phyloP scores from a whole-genome alignment of 257 asterid genomes.

The Dorcoceras hygrometricum region DNA sequence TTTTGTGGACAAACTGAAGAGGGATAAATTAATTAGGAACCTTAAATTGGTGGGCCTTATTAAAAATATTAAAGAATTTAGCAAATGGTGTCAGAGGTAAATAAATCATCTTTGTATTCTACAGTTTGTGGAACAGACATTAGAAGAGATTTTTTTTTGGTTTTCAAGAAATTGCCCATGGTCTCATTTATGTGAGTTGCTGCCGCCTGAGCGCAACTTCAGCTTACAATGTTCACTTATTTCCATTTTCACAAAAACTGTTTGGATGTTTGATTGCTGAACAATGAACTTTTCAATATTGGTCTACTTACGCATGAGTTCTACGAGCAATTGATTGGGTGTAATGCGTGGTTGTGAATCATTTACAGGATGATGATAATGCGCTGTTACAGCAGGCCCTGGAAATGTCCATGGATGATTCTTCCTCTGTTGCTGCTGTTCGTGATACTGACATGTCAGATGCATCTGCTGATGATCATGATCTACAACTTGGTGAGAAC shows the following conservation, averaged over 20 bases:
- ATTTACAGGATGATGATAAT: constrained; percentile 89
- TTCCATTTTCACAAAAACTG: constrained; percentile 8
- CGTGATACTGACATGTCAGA: constrained; percentile 94
- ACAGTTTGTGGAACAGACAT: background rate
- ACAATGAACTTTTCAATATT: constrained; percentile 14
- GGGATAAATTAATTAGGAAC: constrained; percentile 9
- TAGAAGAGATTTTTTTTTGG: constrained; percentile 13
- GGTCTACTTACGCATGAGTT: background rate
- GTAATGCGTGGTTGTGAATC: constrained; percentile 23
- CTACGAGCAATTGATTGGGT: constrained; percentile 7
- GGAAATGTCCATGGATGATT: constrained; percentile 97
- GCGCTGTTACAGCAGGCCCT: constrained; percentile 96
- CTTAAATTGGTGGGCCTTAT: constrained; percentile 1
- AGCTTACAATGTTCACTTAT: constrained; percentile 5
- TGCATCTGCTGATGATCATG: constrained; percentile 92
- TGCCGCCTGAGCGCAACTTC: background rate
- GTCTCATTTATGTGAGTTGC: constrained; percentile 2
- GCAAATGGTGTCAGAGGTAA: background rate
- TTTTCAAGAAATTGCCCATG: background rate
- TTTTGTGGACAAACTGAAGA: background rate
- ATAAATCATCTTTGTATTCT: background rate
- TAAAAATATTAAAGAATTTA: constrained; percentile 1
- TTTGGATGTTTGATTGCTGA: constrained; percentile 17
- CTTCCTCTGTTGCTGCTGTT: constrained; percentile 60
- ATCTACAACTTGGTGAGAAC: constrained; percentile 77